phyloP scores from a whole-genome alignment of 768 basidiomycete species.

The Lactarius sp. region DNA sequence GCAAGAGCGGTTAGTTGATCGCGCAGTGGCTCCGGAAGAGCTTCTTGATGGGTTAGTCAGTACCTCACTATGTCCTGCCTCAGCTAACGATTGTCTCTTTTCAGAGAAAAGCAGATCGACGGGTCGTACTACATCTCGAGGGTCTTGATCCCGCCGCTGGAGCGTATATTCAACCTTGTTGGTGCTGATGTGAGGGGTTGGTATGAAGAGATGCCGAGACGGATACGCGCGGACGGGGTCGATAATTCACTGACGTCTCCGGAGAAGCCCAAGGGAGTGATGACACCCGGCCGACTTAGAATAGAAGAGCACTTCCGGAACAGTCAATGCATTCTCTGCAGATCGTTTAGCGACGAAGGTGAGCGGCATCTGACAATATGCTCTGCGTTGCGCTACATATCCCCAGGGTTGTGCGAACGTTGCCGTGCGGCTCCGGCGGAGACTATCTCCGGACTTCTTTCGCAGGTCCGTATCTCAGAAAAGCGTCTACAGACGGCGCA shows the following conservation, averaged over 20 bases:
- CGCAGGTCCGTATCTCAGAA: slow-evolving; percentile 33
- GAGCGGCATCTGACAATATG: slow-evolving; percentile 10
- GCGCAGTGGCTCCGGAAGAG: slow-evolving; percentile 70
- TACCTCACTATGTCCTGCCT: background rate
- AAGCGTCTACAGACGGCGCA: slow-evolving; percentile 32
- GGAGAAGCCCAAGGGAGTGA: slow-evolving; percentile 30
- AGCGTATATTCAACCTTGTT: slow-evolving; percentile 85
- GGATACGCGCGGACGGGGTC: slow-evolving; percentile 38
- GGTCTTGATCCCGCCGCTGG: slow-evolving; percentile 85
- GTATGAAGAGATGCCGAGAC: slow-evolving; percentile 84
- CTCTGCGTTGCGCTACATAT: background rate
- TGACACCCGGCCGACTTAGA: slow-evolving; percentile 40
- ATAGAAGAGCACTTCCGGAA: slow-evolving; percentile 76
- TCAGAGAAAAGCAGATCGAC: slow-evolving; percentile 72
- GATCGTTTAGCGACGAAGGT: slow-evolving; percentile 51
- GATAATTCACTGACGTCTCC: slow-evolving; percentile 37
- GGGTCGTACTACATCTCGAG: slow-evolving; percentile 82
- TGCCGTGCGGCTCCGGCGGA: slow-evolving; percentile 31
- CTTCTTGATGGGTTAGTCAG: slow-evolving; percentile 53
- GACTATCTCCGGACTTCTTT: slow-evolving; percentile 34
- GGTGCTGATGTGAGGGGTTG: slow-evolving; percentile 84
- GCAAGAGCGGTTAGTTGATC: slow-evolving; percentile 62
- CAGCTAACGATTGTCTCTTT: background rate
- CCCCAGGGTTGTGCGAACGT: slow-evolving; percentile 35
- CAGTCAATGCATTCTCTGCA: slow-evolving; percentile 67